Evolutionary conservation across 805 yeast species (phyloP), one percentile per base, ranked within the genome.

Genomic region (Barnettozyma vustinii): DNA sequence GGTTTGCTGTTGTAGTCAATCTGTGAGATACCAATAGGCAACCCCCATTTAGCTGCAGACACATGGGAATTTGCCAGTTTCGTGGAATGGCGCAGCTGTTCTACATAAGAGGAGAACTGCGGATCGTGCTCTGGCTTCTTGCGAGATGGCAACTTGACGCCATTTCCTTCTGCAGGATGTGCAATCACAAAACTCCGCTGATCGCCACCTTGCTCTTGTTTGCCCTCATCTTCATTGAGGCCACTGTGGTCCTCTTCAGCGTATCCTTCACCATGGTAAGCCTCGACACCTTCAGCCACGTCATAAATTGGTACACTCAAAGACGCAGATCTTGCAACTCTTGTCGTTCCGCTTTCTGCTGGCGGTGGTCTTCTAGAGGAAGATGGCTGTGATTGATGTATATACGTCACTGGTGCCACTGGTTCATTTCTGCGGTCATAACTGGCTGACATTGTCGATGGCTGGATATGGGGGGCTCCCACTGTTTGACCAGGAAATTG

Each of bases 1-100:
- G 37, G 46, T 20, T 35, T 30, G 4, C 52, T 26, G 13, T 59
- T 47, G n/a, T 56, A 66, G 51, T 74, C 76, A 20, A 69, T 61
- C 19, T 81, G 80, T 39, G 75, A 59, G 18, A 79, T 78, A 8
- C 81, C 83, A n/a, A 74, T 69, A 0, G 84, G 84, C 26, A 79
- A 62, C 37, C 72, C 74, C 77, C 77, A 71, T 43, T 67, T 64
- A 0, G 69, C 68, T 0, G 82, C 78, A 2, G 73, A 68, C 1
- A 71, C 63, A 45, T 76, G 75, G 48, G 76, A 71, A 55, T 66
- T 73, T 13, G 85, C 68, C 0, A 80, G 75, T 4, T 79, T 77
- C 7, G 77, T 68, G 52, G 64, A 70, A 42, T 68, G 58, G 40
- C 80, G 61, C 44, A 77, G 56, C 18, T 68, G 55, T 37, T 68